phyloP scores from a whole-genome alignment of 768 basidiomycete species.

The Exidia glandulosa region DNA sequence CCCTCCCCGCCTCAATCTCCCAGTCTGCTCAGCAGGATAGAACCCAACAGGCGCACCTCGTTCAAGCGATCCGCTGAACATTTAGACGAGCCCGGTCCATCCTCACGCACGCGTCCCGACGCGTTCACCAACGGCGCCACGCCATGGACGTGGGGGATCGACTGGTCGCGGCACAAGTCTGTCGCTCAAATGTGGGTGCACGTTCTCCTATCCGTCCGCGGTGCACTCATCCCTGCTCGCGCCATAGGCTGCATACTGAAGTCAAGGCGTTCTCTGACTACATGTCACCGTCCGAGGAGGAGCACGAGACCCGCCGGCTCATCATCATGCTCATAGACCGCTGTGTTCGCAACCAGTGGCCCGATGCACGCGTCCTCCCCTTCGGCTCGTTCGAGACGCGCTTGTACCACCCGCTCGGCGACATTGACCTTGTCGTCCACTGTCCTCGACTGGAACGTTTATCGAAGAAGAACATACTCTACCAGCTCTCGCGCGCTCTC shows the following conservation, averaged over 20 bases:
- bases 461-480: constrained; percentile 58
- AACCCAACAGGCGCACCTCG: background rate
- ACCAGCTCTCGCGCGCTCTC: constrained; percentile 66
- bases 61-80: background rate
- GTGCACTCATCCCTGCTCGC: background rate
- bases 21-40: background rate
- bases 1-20: background rate
- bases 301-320: constrained; percentile 75
- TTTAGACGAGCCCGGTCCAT: background rate
- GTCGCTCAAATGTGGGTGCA: constrained; percentile 74
- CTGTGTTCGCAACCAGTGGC: constrained; percentile 53
- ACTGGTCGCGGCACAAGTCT: background rate
- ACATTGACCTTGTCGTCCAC: constrained; percentile 91
- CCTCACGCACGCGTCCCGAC: background rate
- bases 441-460: constrained; percentile 63
- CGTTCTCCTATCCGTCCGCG: background rate
- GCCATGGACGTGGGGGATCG: background rate
- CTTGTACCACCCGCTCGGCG: constrained; percentile 84
- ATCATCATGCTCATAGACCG: constrained; percentile 59
- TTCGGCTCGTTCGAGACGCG: constrained; percentile 94
- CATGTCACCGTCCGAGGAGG: constrained; percentile 76
- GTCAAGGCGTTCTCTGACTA: constrained; percentile 76
- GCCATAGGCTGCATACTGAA: constrained; percentile 68
- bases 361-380: constrained; percentile 69
- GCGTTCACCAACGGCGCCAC: background rate